Evolutionary conservation across 805 yeast species (phyloP).

Genomic region (Jamesozyma lodderae): DNA sequence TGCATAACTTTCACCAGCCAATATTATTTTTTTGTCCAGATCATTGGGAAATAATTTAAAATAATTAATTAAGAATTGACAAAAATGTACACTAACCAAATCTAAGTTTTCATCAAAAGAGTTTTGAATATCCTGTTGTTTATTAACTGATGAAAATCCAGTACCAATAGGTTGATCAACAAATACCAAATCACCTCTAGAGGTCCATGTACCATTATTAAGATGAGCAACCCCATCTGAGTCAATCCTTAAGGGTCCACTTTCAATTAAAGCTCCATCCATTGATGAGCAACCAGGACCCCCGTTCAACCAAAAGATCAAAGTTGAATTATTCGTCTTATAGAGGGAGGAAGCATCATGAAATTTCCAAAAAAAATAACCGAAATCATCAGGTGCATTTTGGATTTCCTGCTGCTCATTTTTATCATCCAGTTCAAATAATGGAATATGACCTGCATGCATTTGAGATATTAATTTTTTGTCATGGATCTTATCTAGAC

Average conservation of each 20-base stretch:
- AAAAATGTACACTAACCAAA: conserved; percentile 49
- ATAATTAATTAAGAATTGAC: conserved; percentile 57
- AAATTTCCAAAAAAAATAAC: conserved; percentile 72
- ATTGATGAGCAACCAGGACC: conserved; percentile 98
- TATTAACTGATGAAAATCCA: conserved; percentile 64
- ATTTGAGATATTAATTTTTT: conserved; percentile 29
- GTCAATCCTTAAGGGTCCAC: conserved; percentile 75
- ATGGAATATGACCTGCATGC: conserved; percentile 59
- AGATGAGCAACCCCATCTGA: conserved; percentile 36
- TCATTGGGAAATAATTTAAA: conserved; percentile 69
- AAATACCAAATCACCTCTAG: conserved; percentile 66
- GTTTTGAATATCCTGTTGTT: not conserved
- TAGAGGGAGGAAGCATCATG: conserved; percentile 20
- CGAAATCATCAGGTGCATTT: conserved; percentile 7
- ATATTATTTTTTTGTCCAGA: conserved; percentile 47
- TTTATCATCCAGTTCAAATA: not conserved
- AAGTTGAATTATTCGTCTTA: conserved; percentile 30
- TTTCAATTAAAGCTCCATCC: conserved; percentile 93
- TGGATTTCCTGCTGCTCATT: conserved; percentile 18
- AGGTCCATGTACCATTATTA: conserved; percentile 79
- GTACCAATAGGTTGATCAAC: conserved; percentile 95
- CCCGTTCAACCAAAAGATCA: conserved; percentile 88
- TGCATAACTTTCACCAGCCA: conserved; percentile 95
- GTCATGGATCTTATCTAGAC: conserved; percentile 16
- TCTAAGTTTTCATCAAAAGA: conserved; percentile 14